Base-by-base conservation (phyloP, 306 rosid genomes). In the Senna tora region DNA sequence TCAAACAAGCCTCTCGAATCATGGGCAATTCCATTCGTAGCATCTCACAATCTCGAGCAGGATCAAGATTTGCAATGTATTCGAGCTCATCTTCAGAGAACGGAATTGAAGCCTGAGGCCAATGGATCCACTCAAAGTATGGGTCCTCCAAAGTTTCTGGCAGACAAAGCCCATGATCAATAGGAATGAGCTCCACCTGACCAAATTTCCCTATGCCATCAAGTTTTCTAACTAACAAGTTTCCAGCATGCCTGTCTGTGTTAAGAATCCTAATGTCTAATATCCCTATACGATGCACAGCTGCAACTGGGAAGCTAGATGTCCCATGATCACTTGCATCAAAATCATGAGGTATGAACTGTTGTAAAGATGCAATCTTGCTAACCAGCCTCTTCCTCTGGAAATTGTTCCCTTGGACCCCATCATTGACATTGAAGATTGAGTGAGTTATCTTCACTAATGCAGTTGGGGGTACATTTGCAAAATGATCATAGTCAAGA, bases 271-370 rank as follows among this genome's bases (percentile, higher is more conserved):
- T 91, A 87, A 94, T 79, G 72, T 94, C 99, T 75, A 94, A 86
- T 61, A 94, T 89, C 58, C 99, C 99, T 63, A 94, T 91, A 69
- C 91, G 96, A 79, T 94, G 99, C 95, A 94, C 99, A 38, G 91
- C 83, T 47, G 87, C 79, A 58, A 94, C 99, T 0, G 99, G 97
- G 71, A 91, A 91, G 83, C 95, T 94, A 36, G 99, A 94, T 2
- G 99, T 91, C 74, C 99, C 99, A 34, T 94, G 90, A 86, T 94
- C 99, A 75, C 97, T 94, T 30, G 99, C 99, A 84, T 94, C 99
- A 81, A 91, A 94, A 65, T 94, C 97, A 80, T 94, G 99, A 2
- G 82, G 90, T 67, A 94, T 94, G 83, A 82, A 94, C 81, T 91
- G 91, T 79, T 94, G 99, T 51, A 82, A 81, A 38, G 99, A 94